phyloP scores from a whole-genome alignment of 1,284 basidiomycete species.

The Ceratobasidium sp. region DNA sequence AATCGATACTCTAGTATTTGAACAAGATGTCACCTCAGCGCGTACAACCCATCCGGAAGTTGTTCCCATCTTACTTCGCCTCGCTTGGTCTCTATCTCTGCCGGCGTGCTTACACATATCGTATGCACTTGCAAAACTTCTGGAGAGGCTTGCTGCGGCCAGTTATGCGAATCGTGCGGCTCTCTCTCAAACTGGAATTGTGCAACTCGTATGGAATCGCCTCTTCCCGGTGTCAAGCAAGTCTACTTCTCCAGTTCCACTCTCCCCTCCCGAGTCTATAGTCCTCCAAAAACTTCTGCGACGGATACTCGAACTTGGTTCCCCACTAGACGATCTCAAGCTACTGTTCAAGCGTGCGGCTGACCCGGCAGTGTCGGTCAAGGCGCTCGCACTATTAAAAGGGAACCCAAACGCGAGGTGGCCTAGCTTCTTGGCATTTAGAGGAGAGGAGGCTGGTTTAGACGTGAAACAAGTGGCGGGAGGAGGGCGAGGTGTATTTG shows the following conservation, averaged over 20 bases:
- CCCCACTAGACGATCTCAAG: conserved; percentile 71
- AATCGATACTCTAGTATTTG: conserved; percentile 46
- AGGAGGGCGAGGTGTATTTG: conserved; percentile 42
- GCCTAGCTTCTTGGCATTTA: conserved; percentile 48
- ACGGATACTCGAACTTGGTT: conserved; percentile 77
- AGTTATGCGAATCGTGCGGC: conserved; percentile 78
- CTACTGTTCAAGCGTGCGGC: conserved; percentile 70
- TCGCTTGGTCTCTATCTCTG: conserved; percentile 38
- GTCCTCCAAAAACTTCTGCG: conserved; percentile 72
- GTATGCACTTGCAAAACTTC: conserved; percentile 69
- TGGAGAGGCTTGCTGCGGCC: conserved; percentile 71
- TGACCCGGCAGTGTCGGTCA: not conserved
- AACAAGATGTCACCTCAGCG: conserved; percentile 46
- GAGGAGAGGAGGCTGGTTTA: conserved; percentile 28
- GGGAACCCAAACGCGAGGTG: conserved; percentile 46
- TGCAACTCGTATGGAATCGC: conserved; percentile 65
- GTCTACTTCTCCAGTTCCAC: not conserved
- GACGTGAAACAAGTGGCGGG: conserved; percentile 31
- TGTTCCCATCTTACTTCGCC: conserved; percentile 48
- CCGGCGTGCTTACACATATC: conserved; percentile 7
- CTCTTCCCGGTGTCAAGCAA: conserved; percentile 49
- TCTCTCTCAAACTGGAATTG: conserved; percentile 70
- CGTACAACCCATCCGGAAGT: conserved; percentile 47
- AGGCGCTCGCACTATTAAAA: conserved; percentile 25
- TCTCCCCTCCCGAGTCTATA: conserved; percentile 40